These are phyloP conservation scores for Ascochyta fabae DNA, from an alignment of 2,329 filamentous ascomycete genomes.

Conservation along the genomic window DNA sequence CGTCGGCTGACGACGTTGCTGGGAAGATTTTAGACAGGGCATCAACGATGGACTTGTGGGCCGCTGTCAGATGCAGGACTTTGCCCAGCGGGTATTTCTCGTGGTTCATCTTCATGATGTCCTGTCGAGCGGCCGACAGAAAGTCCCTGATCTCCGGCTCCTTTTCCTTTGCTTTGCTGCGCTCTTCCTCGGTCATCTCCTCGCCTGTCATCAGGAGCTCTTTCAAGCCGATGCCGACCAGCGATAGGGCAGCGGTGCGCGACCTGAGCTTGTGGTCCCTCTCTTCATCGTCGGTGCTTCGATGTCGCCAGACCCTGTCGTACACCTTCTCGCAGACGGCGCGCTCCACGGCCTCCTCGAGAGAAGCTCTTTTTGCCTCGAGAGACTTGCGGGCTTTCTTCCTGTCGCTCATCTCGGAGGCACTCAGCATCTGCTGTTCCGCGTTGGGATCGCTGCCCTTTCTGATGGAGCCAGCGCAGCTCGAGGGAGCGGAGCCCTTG, in stretches of 20 bases:
- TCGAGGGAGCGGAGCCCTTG: conserved; percentile 50
- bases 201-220: conserved; percentile 71
- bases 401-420: conserved; percentile 79
- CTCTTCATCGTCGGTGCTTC: conserved; percentile 90
- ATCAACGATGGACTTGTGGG: conserved; percentile 94
- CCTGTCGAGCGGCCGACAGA: conserved; percentile 70
- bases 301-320: conserved; percentile 86
- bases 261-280: conserved; percentile 93
- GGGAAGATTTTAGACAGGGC: conserved; percentile 71
- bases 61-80: conserved; percentile 82
- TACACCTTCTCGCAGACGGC: conserved; percentile 84
- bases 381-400: conserved; percentile 79
- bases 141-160: conserved; percentile 73
- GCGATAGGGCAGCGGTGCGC: conserved; percentile 84
- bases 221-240: conserved; percentile 89
- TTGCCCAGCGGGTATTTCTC: conserved; percentile 90
- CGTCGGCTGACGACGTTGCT: conserved; percentile 87
- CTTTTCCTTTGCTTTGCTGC: conserved; percentile 60
- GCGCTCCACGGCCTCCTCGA: conserved; percentile 92
- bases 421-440: conserved; percentile 88
- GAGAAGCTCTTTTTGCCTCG: conserved; percentile 74
- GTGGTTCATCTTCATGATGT: conserved; percentile 81
- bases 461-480: conserved; percentile 48
- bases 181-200: conserved; percentile 61
- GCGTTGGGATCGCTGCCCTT: conserved; percentile 46